A percentile compares a stretch with the other conserved stretches of the same genome.
phyloP scores from a whole-genome alignment of 768 basidiomycete species.

The Serendipita indica region DNA sequence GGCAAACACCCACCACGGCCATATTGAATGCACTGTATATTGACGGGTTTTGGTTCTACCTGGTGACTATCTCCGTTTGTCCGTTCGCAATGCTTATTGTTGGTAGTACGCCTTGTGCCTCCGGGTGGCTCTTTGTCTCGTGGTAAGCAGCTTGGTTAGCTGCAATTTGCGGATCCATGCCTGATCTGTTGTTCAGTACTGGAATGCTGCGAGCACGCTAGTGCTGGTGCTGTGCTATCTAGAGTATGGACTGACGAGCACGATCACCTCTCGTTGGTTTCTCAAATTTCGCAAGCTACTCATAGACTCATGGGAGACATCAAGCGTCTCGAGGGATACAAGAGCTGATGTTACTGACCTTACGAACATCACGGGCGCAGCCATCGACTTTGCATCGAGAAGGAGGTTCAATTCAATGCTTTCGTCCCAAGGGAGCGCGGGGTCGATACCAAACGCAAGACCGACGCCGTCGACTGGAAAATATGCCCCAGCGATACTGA shows the following conservation, averaged over 20 bases:
- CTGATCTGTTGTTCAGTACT: background rate
- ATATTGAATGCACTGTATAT: background rate
- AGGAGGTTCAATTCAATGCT: too few relatives aligned
- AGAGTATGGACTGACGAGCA: background rate
- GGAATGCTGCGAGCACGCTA: background rate
- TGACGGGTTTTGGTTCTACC: background rate
- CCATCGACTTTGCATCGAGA: too few relatives aligned
- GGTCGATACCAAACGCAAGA: too few relatives aligned
- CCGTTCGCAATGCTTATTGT: background rate
- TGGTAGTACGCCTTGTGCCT: background rate
- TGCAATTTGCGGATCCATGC: background rate
- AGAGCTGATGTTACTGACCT: too few relatives aligned
- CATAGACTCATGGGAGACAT: background rate
- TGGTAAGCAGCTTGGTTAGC: background rate
- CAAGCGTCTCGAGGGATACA: too few relatives aligned
- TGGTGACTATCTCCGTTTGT: background rate
- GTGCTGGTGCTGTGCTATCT: background rate
- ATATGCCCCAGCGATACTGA: too few relatives aligned
- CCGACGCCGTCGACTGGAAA: too few relatives aligned
- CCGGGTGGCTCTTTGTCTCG: background rate
- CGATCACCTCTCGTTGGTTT: slow-evolving; percentile 3
- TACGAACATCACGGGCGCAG: too few relatives aligned
- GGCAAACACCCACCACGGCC: background rate
- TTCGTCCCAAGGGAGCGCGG: too few relatives aligned
- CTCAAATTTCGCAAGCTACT: background rate